Conservation (phyloP, 176 grass and related monocot species). For the Areca catechu region DNA sequence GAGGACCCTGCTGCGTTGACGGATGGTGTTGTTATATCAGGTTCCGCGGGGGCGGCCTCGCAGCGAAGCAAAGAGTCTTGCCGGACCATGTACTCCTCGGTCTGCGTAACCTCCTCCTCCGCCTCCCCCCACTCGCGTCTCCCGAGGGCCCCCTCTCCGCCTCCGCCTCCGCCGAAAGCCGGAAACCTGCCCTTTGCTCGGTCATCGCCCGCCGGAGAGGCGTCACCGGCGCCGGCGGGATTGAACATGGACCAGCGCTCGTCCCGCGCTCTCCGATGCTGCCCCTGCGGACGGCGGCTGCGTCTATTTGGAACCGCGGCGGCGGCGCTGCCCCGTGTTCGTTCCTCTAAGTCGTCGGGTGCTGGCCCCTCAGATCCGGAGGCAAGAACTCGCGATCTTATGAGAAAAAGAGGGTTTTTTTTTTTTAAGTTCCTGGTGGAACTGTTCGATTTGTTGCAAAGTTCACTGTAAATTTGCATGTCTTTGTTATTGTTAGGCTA, state of each 20-base stretch:
- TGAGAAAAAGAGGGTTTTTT: not conserved
- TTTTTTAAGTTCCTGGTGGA: not conserved
- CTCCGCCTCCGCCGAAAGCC: not conserved
- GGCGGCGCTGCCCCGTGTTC: constrained; percentile 21
- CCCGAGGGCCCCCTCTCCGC: not conserved
- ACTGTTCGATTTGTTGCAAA: not conserved
- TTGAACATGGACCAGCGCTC: not conserved
- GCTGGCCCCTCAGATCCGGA: constrained; percentile 34
- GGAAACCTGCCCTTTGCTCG: not conserved
- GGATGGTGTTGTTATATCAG: too few relatives aligned
- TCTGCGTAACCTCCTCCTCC: too few relatives aligned
- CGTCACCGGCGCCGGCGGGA: too few relatives aligned
- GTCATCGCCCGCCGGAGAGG: not conserved
- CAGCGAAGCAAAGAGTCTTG: too few relatives aligned
- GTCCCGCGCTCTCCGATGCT: constrained; percentile 4
- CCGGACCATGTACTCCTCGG: too few relatives aligned
- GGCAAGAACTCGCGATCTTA: constrained; percentile 21
- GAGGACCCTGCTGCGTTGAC: too few relatives aligned
- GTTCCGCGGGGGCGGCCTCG: too few relatives aligned
- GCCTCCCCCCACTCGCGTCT: not conserved
- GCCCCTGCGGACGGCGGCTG: constrained; percentile 29
- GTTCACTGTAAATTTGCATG: not conserved
- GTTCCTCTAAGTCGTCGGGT: constrained; percentile 11
- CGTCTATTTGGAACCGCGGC: constrained; percentile 32
- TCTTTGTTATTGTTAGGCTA: constrained; percentile 25